Evolutionary conservation across 2,329 filamentous ascomycete genomes (phyloP).

Genomic region (Pyrenophora teres): DNA sequence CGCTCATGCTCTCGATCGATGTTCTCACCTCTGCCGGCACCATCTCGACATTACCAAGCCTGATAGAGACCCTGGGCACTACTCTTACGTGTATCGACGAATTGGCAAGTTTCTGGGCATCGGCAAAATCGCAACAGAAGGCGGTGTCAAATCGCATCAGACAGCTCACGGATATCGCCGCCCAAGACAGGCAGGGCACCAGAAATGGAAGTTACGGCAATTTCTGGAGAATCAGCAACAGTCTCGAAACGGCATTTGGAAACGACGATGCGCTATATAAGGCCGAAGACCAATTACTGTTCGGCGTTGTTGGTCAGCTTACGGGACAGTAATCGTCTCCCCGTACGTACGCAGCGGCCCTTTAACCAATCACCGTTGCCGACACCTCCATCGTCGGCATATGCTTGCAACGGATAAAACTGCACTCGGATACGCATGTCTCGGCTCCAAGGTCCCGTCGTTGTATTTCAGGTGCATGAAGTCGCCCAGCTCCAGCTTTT

Average conservation of each 20-base stretch:
- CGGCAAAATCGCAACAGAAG: slow-evolving; percentile 57
- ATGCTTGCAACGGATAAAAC: background rate
- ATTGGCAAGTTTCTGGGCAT: slow-evolving; percentile 64
- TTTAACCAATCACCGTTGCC: background rate
- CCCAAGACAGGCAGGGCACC: slow-evolving; percentile 40
- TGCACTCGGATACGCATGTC: background rate
- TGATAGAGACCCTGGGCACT: slow-evolving; percentile 61
- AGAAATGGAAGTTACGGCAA: slow-evolving; percentile 38
- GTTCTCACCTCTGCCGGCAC: slow-evolving; percentile 65
- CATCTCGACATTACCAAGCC: slow-evolving; percentile 48
- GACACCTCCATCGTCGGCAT: background rate
- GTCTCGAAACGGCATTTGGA: slow-evolving; percentile 50
- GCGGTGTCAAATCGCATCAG: slow-evolving; percentile 56
- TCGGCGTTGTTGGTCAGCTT: slow-evolving; percentile 34
- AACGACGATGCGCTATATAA: slow-evolving; percentile 54
- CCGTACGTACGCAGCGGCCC: background rate
- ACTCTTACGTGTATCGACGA: slow-evolving; percentile 61
- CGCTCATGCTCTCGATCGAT: slow-evolving; percentile 67
- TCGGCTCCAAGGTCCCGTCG: background rate
- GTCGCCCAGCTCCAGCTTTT: background rate
- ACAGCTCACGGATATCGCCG: slow-evolving; percentile 49
- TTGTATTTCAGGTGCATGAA: slow-evolving; percentile 1
- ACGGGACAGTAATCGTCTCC: slow-evolving; percentile 18
- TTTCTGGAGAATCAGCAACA: slow-evolving; percentile 44
- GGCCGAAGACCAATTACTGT: slow-evolving; percentile 34